Conservation (phyloP, 148 eudicot species). For the Rhododendron ovatum region DNA sequence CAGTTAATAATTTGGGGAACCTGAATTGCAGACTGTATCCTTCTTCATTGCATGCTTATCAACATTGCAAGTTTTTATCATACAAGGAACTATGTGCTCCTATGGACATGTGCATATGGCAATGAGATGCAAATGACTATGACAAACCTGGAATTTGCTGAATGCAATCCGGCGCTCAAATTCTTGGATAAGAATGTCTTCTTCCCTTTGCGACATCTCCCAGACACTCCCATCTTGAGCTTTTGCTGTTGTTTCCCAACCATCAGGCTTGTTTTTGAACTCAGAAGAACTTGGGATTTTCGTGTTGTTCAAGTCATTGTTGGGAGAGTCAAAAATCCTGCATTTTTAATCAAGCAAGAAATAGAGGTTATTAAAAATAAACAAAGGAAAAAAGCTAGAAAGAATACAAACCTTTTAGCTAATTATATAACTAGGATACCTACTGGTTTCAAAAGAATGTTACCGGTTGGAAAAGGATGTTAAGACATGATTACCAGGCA, state of each 20-base stretch:
- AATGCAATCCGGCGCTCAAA: conserved; percentile 92
- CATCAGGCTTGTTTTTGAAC: conserved; percentile 86
- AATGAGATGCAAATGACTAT: neutral
- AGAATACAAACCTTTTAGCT: neutral
- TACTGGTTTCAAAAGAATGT: neutral
- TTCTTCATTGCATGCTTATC: neutral
- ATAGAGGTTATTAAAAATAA: neutral
- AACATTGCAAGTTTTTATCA: neutral
- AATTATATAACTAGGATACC: neutral
- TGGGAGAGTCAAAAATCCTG: conserved; percentile 86
- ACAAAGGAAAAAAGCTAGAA: neutral
- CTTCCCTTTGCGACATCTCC: conserved; percentile 98
- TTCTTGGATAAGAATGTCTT: conserved; percentile 92
- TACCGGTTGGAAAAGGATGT: neutral
- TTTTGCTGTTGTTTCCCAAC: conserved; percentile 91
- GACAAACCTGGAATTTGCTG: conserved; percentile 82
- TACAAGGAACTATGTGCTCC: neutral
- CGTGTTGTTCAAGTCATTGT: conserved; percentile 39
- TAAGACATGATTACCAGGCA: neutral
- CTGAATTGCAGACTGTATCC: neutral
- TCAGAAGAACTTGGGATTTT: conserved; percentile 50
- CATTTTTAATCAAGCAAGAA: conserved; percentile 3
- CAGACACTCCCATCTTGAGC: conserved; percentile 78
- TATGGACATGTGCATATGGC: neutral
- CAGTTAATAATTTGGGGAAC: neutral